Conservation (phyloP, 2,329 filamentous ascomycete genomes). For the Botrytis fragariae region DNA sequence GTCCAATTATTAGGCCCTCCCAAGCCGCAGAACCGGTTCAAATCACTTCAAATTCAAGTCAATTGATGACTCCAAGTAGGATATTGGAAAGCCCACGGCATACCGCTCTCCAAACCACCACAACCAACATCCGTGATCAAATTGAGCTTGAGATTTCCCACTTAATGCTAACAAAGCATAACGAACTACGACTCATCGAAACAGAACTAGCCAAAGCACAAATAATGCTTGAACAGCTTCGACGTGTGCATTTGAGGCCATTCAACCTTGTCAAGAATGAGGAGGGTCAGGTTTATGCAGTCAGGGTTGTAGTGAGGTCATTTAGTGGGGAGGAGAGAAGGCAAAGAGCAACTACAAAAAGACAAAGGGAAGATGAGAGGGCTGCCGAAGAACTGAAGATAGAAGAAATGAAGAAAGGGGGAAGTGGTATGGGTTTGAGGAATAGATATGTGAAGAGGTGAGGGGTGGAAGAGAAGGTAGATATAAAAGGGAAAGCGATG, state of each 20-base stretch:
- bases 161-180: conserved; percentile 81
- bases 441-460: not conserved
- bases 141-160: not conserved
- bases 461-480: not conserved
- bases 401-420: not conserved
- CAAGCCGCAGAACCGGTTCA: rapidly evolving
- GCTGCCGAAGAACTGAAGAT: not conserved
- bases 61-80: not conserved
- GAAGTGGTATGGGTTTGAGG: conserved; percentile 1
- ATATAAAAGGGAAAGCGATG: not conserved
- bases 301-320: not conserved
- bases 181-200: conserved; percentile 89
- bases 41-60: not conserved
- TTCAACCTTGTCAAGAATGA: conserved; percentile 62
- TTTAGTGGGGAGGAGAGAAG: not conserved
- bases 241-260: conserved; percentile 86
- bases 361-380: not conserved
- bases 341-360: not conserved
- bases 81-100: not conserved
- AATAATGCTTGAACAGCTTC: conserved; percentile 85
- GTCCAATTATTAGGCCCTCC: no score
- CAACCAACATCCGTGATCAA: not conserved
- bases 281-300: conserved; percentile 48
- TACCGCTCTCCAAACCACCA: not conserved
- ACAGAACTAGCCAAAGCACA: conserved; percentile 96